Evolutionary conservation across 1,284 basidiomycete species (phyloP), one percentile per base, ranked within the genome.

Genomic region (Ganoderma meredithae): DNA sequence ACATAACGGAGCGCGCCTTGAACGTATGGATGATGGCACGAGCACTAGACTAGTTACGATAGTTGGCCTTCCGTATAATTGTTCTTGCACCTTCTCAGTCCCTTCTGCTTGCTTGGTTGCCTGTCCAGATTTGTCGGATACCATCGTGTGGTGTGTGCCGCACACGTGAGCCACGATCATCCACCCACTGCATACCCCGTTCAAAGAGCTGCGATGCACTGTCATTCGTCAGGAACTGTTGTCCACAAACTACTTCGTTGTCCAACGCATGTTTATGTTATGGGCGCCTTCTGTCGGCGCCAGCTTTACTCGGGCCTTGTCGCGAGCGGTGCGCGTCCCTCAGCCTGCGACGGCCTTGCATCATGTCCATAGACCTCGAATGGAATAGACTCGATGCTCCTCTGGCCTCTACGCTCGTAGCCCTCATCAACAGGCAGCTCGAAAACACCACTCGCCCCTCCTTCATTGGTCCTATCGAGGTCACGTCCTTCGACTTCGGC

Each of bases 391-490:
- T 94, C 69, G 91, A 95, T 79, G 81, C 85, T 9, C 85, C 90
- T 3, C 86, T 99, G 12, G 87, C 95, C 9, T 81, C 83, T 6
- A 86, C 85, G 12, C 86, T 98, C 64, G 88, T 97, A 65, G 85
- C 89, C 40, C 80, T 91, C 59, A 90, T 99, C 76, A 97, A 98
- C 81, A 83, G 84, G 68, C 92, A 95, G 60, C 91, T 99, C 22
- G 78, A 86, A 5, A 85, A 81, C 53, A 88, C 92, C 8, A 80
- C 87, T 43, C 83, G 94, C 5, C 98, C 98, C 0, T 95, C 95
- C 7, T 99, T 97, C 80, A 92, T 99, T 60, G 97, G 97, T 0
- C 95, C 96, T 17, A 88, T 99, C 68, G 88, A 91, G 69, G 89
- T 99, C 68, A 91, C 90, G 5, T 89, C 90, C 2, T 88, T 99